Base-by-base conservation (phyloP, 225 moss, liverwort and hornwort species). In the Climacium dendroides region DNA sequence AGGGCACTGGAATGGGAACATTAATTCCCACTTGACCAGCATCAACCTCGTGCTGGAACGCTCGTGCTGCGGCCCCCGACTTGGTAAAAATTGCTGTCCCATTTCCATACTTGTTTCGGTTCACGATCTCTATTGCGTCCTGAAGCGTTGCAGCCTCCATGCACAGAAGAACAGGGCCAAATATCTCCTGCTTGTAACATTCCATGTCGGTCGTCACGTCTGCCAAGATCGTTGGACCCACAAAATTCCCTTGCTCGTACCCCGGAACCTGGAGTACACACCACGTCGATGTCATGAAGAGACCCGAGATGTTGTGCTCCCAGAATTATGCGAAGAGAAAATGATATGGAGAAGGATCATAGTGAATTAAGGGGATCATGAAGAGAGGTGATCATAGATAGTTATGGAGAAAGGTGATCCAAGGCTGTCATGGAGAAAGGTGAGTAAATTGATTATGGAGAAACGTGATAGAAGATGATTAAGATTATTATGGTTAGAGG, bases 1-100 rank as follows among this genome's bases (percentile, higher is more conserved):
- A 90, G 55, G 97, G 96, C n/a, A 98, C 98, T 37, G 98, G 98
- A 87, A 98, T 97, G 34, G 98, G 98, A 43, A 97, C 96, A 80
- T 98, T 98, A 64, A 97, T 98, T 76, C 98, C 98, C 82, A 98
- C 96, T 92, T 96, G 97, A 58, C 98, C 98, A n/a, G 95, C 97
- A 75, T 98, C 98, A 53, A 98, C 93, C 89, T 98, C 95, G 86
- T 98, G 96, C 83, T 98, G 98, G 55, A 98, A 98, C 45, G 94
- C 93, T 86, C 97, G 95, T 43, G 97, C 98, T 74, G 97, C 96
- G 43, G 95, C 94, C 52, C 98, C 97, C 70, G 98, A 98, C 85
- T 93, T 94, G 58, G 97, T 98, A 82, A 98, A 98, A 62, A 98
- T 97, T 23, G 98, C 97, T 37, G 98, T 98, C 79, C 98, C 97